Evolutionary conservation across 495 filamentous ascomycete genomes (phyloP).

Genomic region (Aspergillus baeticus): DNA sequence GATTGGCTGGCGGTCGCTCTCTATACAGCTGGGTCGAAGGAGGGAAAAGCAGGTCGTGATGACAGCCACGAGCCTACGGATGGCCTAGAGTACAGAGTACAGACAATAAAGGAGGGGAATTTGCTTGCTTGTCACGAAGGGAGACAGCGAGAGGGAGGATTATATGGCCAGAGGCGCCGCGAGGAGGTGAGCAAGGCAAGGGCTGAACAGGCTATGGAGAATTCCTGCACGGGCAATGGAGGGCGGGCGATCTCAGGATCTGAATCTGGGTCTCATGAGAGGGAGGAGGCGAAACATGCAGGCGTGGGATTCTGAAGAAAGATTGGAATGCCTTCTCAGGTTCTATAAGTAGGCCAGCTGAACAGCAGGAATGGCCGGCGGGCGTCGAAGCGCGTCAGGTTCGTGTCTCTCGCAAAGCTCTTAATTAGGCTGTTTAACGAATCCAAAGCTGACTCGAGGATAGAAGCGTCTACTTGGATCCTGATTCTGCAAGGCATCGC

Average conservation of each 20-base stretch:
- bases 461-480: neutral
- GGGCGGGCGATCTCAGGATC: constrained; percentile 7
- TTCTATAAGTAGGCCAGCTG: constrained; percentile 7
- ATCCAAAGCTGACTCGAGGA: constrained; percentile 1
- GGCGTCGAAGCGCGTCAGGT: constrained; percentile 17
- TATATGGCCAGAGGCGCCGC: constrained; percentile 6
- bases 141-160: neutral
- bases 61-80: constrained; percentile 5
- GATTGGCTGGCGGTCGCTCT: constrained; percentile 4
- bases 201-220: constrained; percentile 11
- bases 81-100: neutral
- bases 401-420: constrained; percentile 14
- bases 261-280: neutral
- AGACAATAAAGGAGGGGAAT: neutral
- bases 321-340: constrained; percentile 5
- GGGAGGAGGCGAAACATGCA: constrained; percentile 17
- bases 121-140: constrained; percentile 1
- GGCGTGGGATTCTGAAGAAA: constrained; percentile 3
- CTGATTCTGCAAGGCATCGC: constrained; percentile 13
- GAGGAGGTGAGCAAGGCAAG: constrained; percentile 7
- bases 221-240: constrained; percentile 14
- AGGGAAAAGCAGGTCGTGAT: neutral
- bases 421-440: neutral
- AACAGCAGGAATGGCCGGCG: neutral
- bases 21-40: neutral